These are phyloP conservation scores for Carex kokanica DNA, from an alignment of 176 grass and related monocot genomes.

Conservation along the genomic window DNA sequence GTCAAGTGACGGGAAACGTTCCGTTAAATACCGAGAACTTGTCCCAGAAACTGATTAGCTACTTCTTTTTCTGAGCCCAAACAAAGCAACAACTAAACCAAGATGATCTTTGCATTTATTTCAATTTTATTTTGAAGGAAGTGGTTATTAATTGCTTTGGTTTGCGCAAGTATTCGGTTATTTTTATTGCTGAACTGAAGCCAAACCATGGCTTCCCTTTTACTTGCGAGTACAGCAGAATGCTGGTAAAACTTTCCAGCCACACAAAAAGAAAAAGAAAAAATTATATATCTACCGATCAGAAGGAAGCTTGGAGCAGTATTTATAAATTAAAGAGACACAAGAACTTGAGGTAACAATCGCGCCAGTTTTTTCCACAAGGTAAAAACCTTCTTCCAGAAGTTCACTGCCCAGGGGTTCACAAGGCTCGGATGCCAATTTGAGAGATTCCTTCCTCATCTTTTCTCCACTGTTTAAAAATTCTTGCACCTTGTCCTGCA, in stretches of 20 bases:
- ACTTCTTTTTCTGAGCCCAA: not conserved
- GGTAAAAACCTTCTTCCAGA: conserved; percentile 36
- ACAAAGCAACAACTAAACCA: not conserved
- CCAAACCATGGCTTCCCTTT: not conserved
- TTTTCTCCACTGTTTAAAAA: conserved; percentile 59
- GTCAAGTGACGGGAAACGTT: not conserved
- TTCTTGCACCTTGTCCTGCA: conserved; percentile 33
- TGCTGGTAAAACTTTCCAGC: not conserved
- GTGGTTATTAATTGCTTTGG: not conserved
- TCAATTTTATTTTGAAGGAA: not conserved
- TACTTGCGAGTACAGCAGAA: not conserved
- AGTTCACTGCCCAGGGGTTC: conserved; percentile 40
- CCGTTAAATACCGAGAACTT: not conserved
- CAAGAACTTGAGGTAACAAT: conserved; percentile 63
- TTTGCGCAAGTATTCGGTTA: not conserved
- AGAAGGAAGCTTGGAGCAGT: conserved; percentile 74
- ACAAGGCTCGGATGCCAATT: conserved; percentile 40
- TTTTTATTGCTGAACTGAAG: conserved; percentile 1
- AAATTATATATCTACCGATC: conserved; percentile 38
- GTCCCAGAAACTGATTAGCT: not conserved
- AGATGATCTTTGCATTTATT: not conserved
- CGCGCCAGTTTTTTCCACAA: conserved; percentile 65
- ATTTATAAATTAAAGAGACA: conserved; percentile 59
- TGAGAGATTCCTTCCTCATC: conserved; percentile 68
- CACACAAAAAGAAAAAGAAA: conserved; percentile 16